Evolutionary conservation across 2,329 filamentous ascomycete species (phyloP).

Genomic region (Sporothrix brunneoviolacea): DNA sequence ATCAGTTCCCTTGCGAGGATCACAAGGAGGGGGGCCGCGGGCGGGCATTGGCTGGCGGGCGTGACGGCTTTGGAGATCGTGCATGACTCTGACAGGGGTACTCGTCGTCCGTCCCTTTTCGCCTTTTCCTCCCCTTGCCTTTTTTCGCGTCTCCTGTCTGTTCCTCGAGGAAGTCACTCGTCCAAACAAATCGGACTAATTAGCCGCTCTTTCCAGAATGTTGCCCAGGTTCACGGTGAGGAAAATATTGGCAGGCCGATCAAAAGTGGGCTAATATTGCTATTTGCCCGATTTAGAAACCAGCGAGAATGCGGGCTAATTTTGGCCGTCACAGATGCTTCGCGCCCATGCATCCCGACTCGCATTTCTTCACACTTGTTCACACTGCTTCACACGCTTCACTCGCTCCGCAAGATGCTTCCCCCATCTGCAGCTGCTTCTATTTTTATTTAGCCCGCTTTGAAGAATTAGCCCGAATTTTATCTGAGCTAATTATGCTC

Average conservation of each 20-base stretch:
- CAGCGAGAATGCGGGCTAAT: slow-evolving; percentile 19
- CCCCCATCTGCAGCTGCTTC: too few relatives aligned
- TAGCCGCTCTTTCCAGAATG: slow-evolving; percentile 9
- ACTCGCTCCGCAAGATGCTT: too few relatives aligned
- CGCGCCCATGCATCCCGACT: neutral
- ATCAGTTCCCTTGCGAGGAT: slow-evolving; percentile 7
- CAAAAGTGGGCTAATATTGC: slow-evolving; percentile 15
- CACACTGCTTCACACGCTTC: too few relatives aligned
- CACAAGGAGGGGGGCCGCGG: slow-evolving; percentile 10
- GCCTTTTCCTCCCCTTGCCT: neutral
- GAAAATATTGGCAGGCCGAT: too few relatives aligned
- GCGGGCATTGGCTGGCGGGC: slow-evolving; percentile 9
- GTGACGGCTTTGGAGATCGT: neutral
- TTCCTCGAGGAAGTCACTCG: too few relatives aligned
- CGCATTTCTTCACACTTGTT: neutral
- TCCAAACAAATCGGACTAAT: too few relatives aligned
- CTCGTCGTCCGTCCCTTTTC: neutral
- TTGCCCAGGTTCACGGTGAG: too few relatives aligned
- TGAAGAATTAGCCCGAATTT: too few relatives aligned
- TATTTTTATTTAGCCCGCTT: slow-evolving; percentile 19
- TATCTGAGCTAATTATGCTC: too few relatives aligned
- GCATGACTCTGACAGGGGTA: slow-evolving; percentile 2
- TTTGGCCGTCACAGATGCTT: slow-evolving; percentile 13
- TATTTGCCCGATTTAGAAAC: slow-evolving; percentile 21
- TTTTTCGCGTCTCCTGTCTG: too few relatives aligned